phyloP scores from a whole-genome alignment of 2,329 filamentous ascomycete genomes.

The Diplodia mutila region DNA sequence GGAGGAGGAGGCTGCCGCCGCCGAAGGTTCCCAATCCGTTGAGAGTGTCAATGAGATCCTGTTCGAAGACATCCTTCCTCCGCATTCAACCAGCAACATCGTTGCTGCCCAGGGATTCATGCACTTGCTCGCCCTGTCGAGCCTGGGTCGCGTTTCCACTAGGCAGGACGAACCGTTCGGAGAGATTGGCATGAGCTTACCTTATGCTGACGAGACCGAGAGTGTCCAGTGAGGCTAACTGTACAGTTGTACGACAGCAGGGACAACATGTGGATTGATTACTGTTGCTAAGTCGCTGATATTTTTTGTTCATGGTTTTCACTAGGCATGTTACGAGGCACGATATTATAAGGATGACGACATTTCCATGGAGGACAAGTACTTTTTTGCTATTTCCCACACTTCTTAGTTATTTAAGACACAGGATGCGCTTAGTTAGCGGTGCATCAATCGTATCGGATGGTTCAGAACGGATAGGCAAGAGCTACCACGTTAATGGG shows the following conservation, averaged over 20 bases:
- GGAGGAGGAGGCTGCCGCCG: slow-evolving; percentile 39
- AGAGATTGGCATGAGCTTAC: slow-evolving; percentile 36
- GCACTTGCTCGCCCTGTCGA: slow-evolving; percentile 48
- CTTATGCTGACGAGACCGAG: neutral
- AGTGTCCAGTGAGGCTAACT: neutral
- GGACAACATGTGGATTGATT: neutral
- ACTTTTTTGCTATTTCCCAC: neutral
- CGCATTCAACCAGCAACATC: slow-evolving; percentile 55
- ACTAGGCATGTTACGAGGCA: neutral
- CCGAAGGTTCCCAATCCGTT: slow-evolving; percentile 5
- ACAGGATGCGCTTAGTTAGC: neutral
- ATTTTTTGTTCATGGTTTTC: neutral
- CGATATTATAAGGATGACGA: neutral
- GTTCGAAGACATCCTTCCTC: slow-evolving; percentile 72
- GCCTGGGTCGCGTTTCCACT: slow-evolving; percentile 65
- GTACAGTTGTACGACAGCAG: neutral
- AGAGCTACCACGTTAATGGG: neutral
- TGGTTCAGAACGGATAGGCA: neutral
- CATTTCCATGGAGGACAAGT: neutral
- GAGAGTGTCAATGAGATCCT: slow-evolving; percentile 50
- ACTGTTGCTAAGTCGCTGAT: neutral
- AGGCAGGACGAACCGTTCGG: slow-evolving; percentile 58
- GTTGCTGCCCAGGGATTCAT: slow-evolving; percentile 63
- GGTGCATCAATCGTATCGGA: no score
- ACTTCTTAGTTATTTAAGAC: no score